Evolutionary conservation across 768 basidiomycete genomes (phyloP).

Genomic region (Suillus hirtellus): DNA sequence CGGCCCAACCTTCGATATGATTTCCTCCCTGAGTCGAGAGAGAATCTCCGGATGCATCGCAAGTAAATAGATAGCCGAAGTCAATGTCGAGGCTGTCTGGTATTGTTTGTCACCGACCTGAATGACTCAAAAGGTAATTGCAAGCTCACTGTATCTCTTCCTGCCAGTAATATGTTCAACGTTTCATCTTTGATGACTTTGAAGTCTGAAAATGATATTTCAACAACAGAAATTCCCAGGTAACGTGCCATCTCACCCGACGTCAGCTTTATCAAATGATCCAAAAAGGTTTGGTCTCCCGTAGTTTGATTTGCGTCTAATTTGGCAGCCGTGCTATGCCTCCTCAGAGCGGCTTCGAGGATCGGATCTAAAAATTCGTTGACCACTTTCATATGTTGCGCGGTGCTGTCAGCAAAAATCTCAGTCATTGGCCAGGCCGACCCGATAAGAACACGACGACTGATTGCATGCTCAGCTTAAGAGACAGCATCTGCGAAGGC

Average conservation of each 20-base stretch:
- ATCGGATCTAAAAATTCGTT: slow-evolving; percentile 41
- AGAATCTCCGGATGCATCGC: slow-evolving; percentile 46
- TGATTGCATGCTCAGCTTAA: slow-evolving; percentile 33
- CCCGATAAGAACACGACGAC: slow-evolving; percentile 31
- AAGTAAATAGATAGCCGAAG: slow-evolving; percentile 46
- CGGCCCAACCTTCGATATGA: slow-evolving; percentile 38
- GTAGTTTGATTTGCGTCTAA: slow-evolving; percentile 15
- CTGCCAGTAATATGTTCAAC: slow-evolving; percentile 45
- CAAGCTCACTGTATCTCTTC: slow-evolving; percentile 40
- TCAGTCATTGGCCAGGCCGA: slow-evolving; percentile 42
- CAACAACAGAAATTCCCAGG: background rate
- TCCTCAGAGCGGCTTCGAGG: slow-evolving; percentile 36
- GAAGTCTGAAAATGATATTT: slow-evolving; percentile 21
- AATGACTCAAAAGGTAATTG: background rate
- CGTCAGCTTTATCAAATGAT: slow-evolving; percentile 40
- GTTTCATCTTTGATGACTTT: slow-evolving; percentile 42
- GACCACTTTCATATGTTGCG: slow-evolving; percentile 39
- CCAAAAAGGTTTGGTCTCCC: slow-evolving; percentile 42
- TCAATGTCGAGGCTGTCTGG: slow-evolving; percentile 46
- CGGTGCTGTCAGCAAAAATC: slow-evolving; percentile 33
- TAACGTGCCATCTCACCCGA: slow-evolving; percentile 30
- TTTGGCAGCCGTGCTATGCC: slow-evolving; percentile 16
- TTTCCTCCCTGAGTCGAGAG: slow-evolving; percentile 40
- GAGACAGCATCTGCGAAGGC: slow-evolving; percentile 36
- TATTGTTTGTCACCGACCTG: background rate